Base-by-base conservation (phyloP, 2,329 filamentous ascomycete species). In the Diaporthe sp. region DNA sequence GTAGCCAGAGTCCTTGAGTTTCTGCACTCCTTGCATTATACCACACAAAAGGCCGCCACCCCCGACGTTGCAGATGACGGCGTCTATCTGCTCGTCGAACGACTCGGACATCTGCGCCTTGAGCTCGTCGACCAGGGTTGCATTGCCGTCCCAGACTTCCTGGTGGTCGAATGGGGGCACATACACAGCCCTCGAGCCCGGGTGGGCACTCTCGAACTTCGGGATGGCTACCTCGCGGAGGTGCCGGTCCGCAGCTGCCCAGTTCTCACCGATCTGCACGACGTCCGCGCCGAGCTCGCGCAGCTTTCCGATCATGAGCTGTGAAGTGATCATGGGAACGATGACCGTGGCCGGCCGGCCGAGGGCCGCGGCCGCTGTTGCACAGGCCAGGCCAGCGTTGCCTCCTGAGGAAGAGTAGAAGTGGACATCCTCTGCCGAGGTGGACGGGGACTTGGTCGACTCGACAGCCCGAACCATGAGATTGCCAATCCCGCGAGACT, bases 331-430 rank as follows among this genome's bases (percentile, higher is more conserved):
- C 4, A 86, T 81, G 0, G 94, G 94, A 1, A 95, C 92, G 13
- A 94, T 92, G 75, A 97, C 92, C 0, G 94, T 95, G 77, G 90
- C 91, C 0, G 88, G 89, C 30, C 89, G 87, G 13, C 86, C 86
- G 8, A 96, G 86, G 1, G 88, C 86, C 51, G 85, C 85, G 15
- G 94, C 92, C 0, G 94, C 93, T 66, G 91, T 91, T n/a, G 94
- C 93, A 77, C 93, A 94, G 0, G 94, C 94, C 1, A 97, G 89
- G 1, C 94, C 94, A 0, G 94, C 94, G 78, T 97, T 97, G 71
- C 94, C 94, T 77, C 93, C 94, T 0, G 90, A 93, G 5, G 92
- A 93, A 78, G 88, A 91, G 83, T 92, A 95, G 86, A 95, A 95
- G 83, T 94, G 92, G 2, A 87, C 84, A 8, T 81, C 77, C 30